Conservation (phyloP, 2,329 filamentous ascomycete species). For the Monilinia fructigena region DNA sequence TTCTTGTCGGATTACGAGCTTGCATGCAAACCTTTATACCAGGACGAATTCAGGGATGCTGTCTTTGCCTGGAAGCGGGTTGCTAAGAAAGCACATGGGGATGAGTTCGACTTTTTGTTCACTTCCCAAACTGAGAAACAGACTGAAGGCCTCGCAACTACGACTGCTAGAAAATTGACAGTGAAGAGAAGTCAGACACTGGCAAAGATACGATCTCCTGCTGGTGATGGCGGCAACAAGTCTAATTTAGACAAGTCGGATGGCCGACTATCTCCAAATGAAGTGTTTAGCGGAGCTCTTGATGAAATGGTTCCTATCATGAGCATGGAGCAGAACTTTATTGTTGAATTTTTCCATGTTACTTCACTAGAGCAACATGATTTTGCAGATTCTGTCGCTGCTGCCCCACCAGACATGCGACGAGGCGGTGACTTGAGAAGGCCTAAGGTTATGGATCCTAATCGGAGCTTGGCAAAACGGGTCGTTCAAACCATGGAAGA, state of each 20-base stretch:
- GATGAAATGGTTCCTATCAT: slow-evolving; percentile 81
- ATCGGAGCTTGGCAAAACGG: slow-evolving; percentile 79
- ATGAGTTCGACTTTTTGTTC: slow-evolving; percentile 84
- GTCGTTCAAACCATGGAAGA: slow-evolving; percentile 87
- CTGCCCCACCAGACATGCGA: slow-evolving; percentile 64
- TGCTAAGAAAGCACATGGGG: slow-evolving; percentile 69
- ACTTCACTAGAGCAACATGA: slow-evolving; percentile 79
- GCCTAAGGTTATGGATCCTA: slow-evolving; percentile 80
- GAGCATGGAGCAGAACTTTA: slow-evolving; percentile 93
- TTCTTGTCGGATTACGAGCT: slow-evolving; percentile 79
- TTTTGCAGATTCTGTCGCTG: slow-evolving; percentile 76
- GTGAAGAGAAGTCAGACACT: slow-evolving; percentile 91
- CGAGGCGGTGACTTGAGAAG: slow-evolving; percentile 69
- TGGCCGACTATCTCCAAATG: slow-evolving; percentile 69
- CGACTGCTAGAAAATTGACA: slow-evolving; percentile 77
- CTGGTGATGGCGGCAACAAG: slow-evolving; percentile 58
- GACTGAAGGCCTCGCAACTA: slow-evolving; percentile 70
- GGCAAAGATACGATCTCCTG: slow-evolving; percentile 68
- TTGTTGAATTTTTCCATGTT: slow-evolving; percentile 95
- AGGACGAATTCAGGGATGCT: slow-evolving; percentile 77
- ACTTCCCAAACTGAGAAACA: slow-evolving; percentile 82
- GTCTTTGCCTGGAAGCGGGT: slow-evolving; percentile 76
- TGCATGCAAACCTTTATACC: slow-evolving; percentile 73
- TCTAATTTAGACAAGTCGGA: slow-evolving; percentile 58
- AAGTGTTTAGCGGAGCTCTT: slow-evolving; percentile 76